phyloP scores from a whole-genome alignment of 495 filamentous ascomycete genomes.

The Penicillium argentinense region DNA sequence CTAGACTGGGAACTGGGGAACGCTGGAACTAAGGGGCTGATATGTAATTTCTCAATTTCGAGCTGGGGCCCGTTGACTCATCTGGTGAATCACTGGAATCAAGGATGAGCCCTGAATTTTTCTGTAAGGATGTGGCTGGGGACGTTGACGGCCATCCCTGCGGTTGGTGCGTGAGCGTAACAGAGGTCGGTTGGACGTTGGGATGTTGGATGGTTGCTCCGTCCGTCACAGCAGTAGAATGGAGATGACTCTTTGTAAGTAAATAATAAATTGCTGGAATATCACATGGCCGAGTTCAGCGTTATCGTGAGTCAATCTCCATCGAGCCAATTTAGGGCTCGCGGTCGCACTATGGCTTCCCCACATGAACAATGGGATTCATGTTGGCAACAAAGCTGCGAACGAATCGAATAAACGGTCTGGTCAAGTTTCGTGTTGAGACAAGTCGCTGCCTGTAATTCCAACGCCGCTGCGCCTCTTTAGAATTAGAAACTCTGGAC shows the following conservation, averaged over 20 bases:
- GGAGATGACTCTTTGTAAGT: not conserved
- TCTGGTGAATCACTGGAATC: slow-evolving; percentile 21
- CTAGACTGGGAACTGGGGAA: slow-evolving; percentile 1
- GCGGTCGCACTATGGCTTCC: slow-evolving; percentile 4
- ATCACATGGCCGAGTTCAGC: no score
- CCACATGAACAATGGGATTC: not conserved
- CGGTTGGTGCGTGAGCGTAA: slow-evolving; percentile 30
- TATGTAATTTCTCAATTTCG: slow-evolving; percentile 15
- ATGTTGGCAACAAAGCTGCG: not conserved
- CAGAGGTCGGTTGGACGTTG: not conserved
- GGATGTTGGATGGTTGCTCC: no score
- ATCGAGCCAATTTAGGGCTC: slow-evolving; percentile 6
- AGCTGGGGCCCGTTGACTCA: slow-evolving; percentile 26
- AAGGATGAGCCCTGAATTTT: slow-evolving; percentile 20
- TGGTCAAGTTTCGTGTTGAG: not conserved
- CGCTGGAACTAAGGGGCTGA: slow-evolving; percentile 14
- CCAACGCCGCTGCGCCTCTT: not conserved
- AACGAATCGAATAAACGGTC: not conserved
- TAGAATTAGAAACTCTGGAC: slow-evolving; percentile 1
- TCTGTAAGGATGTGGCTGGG: slow-evolving; percentile 23
- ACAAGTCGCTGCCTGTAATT: not conserved
- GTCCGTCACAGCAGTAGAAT: no score
- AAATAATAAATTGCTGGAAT: no score
- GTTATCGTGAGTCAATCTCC: slow-evolving; percentile 3
- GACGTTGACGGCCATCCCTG: slow-evolving; percentile 29